A percentile compares a stretch with the other conserved stretches of the same genome.
phyloP scores from a whole-genome alignment of 73 alveolate species.

The Paraurostyla sp. region DNA sequence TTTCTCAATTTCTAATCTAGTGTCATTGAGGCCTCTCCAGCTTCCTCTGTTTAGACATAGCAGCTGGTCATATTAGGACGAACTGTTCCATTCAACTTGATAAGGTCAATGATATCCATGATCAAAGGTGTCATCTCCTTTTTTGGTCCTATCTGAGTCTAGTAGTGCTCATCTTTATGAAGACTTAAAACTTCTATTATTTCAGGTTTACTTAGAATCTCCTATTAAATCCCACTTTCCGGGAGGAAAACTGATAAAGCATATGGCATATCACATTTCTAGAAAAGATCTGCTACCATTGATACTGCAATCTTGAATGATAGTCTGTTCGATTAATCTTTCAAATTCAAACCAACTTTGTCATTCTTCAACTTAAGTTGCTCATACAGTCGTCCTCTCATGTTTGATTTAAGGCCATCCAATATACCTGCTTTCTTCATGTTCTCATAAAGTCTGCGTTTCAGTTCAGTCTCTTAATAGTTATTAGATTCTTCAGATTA shows the following conservation, averaged over 20 bases:
- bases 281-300: slow-evolving; percentile 75
- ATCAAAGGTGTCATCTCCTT: slow-evolving; percentile 61
- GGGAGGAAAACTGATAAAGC: slow-evolving; percentile 81
- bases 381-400: slow-evolving; percentile 54
- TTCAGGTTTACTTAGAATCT: slow-evolving; percentile 68
- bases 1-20: slow-evolving; percentile 72
- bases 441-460: slow-evolving; percentile 43
- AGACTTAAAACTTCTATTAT: slow-evolving; percentile 63
- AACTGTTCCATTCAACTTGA: slow-evolving; percentile 28
- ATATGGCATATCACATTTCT: slow-evolving; percentile 67
- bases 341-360: not conserved
- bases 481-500: slow-evolving; percentile 9
- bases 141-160: not conserved
- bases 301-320: slow-evolving; percentile 55
- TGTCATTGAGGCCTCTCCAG: slow-evolving; percentile 50
- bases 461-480: slow-evolving; percentile 10
- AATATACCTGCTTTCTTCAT: slow-evolving; percentile 48
- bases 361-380: slow-evolving; percentile 29
- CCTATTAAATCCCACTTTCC: slow-evolving; percentile 73
- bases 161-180: slow-evolving; percentile 32
- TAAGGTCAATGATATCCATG: slow-evolving; percentile 59
- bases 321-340: slow-evolving; percentile 62
- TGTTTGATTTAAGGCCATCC: slow-evolving; percentile 20
- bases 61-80: slow-evolving; percentile 51
- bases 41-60: slow-evolving; percentile 74